phyloP scores from a whole-genome alignment of 805 yeast genomes.

The Metschnikowia colocasiae region DNA sequence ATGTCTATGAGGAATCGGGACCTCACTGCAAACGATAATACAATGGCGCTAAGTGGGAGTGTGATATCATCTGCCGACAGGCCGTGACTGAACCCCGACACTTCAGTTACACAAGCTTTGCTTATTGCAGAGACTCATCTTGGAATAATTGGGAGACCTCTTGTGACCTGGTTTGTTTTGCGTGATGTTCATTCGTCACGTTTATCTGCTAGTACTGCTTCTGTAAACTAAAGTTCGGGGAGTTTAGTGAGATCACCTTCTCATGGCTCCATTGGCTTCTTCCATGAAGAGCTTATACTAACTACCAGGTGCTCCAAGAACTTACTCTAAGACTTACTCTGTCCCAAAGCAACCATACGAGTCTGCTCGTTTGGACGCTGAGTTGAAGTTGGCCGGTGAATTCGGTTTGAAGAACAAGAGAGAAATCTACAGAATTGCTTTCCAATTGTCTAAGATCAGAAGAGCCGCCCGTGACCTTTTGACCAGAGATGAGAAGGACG shows the following conservation, averaged over 20 bases:
- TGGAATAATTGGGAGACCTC: neutral
- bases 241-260: neutral
- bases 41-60: constrained; percentile 6
- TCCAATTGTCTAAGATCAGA: constrained; percentile 98
- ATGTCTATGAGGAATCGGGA: constrained; percentile 61
- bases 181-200: neutral
- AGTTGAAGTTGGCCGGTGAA: constrained; percentile 99
- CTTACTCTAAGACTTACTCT: constrained; percentile 98
- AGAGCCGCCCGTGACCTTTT: constrained; percentile 99
- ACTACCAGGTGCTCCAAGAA: constrained; percentile 90
- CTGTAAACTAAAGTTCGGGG: constrained; percentile 2
- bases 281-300: constrained; percentile 19
- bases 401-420: constrained; percentile 99
- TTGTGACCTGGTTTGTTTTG: constrained; percentile 1
- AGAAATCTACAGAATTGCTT: constrained; percentile 99
- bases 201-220: neutral
- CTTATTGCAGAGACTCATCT: neutral
- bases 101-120: constrained; percentile 55
- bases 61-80: constrained; percentile 19
- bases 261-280: neutral
- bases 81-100: constrained; percentile 82
- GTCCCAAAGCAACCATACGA: constrained; percentile 99
- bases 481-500: constrained; percentile 99
- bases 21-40: constrained; percentile 41
- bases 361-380: constrained; percentile 99